These are phyloP conservation scores for Ustilago crameri DNA, from an alignment of 1,284 basidiomycete genomes.

Conservation along the genomic window DNA sequence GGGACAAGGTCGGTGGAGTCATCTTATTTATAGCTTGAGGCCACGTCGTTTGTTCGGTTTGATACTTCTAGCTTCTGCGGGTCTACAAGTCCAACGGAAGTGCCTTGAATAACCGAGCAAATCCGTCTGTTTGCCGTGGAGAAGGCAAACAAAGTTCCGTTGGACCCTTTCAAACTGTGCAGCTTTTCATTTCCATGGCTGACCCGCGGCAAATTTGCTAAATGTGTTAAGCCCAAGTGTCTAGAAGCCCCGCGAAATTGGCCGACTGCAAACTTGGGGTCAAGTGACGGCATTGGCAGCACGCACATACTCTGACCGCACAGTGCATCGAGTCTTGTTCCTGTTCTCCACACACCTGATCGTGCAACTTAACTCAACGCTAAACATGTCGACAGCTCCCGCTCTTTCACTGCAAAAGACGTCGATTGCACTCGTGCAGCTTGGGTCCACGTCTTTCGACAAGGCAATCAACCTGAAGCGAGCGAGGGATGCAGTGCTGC, in stretches of 20 bases:
- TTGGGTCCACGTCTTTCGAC: conserved; percentile 61
- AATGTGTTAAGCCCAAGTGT: no score
- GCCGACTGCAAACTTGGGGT: no score
- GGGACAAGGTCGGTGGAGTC: no score
- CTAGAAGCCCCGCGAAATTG: background rate
- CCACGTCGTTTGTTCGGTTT: no score
- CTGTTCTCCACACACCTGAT: background rate
- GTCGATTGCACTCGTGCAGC: conserved; percentile 61
- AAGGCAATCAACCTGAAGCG: conserved; percentile 61
- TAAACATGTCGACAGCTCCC: conserved; percentile 37
- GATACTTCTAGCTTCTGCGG: no score
- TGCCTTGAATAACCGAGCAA: background rate
- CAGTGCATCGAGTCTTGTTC: background rate
- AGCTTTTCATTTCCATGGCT: no score
- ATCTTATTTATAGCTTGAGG: no score
- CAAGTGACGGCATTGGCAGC: no score
- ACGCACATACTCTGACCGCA: no score
- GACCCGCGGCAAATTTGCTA: no score
- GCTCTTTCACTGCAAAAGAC: conserved; percentile 44
- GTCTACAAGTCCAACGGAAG: background rate
- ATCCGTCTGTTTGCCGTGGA: background rate
- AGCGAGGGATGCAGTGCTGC: conserved; percentile 51
- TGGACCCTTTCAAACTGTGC: conserved; percentile 3
- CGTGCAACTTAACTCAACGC: background rate
- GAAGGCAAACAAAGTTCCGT: background rate